A percentile compares a stretch with the other conserved stretches of the same genome.
These are phyloP conservation scores for Alternaria ventricosa DNA, from an alignment of 2,329 filamentous ascomycete genomes.

Conservation along the genomic window DNA sequence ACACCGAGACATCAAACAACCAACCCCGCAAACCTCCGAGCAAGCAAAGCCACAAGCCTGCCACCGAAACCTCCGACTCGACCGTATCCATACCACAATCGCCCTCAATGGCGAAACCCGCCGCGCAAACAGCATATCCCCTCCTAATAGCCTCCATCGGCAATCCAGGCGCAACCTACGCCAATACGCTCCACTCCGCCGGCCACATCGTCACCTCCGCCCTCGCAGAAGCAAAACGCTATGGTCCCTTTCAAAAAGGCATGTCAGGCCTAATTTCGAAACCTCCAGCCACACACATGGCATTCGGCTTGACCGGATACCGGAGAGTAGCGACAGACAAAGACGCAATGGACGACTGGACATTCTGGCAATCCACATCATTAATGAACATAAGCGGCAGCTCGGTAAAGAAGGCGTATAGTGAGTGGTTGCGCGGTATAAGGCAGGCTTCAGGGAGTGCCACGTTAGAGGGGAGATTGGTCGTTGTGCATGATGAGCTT, in stretches of 20 bases:
- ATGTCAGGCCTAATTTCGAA: constrained; percentile 39
- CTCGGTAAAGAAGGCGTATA: constrained; percentile 71
- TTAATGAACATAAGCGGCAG: constrained; percentile 86
- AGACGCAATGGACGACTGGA: constrained; percentile 54
- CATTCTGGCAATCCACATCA: constrained; percentile 75
- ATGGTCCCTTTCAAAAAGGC: constrained; percentile 37
- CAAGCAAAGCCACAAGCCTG: constrained; percentile 7
- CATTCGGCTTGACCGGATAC: constrained; percentile 53
- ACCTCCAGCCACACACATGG: constrained; percentile 34
- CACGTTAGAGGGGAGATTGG: constrained; percentile 59
- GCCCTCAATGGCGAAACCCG: constrained; percentile 28
- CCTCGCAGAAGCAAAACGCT: constrained; percentile 32
- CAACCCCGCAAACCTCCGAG: constrained; percentile 20
- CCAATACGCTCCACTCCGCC: constrained; percentile 82
- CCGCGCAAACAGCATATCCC: constrained; percentile 41
- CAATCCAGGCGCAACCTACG: constrained; percentile 73
- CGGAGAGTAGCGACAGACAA: constrained; percentile 10
- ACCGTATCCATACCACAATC: neutral
- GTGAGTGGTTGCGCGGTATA: constrained; percentile 51
- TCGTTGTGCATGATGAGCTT: constrained; percentile 89
- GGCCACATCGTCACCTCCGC: constrained; percentile 77
- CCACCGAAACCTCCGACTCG: neutral
- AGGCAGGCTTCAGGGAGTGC: constrained; percentile 10
- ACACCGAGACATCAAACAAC: constrained; percentile 16
- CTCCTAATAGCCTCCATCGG: constrained; percentile 87